Percentiles rank a stretch among this genome's conserved stretches.
Evolutionary conservation across 2,329 filamentous ascomycete species (phyloP).

Genomic region (Colletotrichum eremochloae): DNA sequence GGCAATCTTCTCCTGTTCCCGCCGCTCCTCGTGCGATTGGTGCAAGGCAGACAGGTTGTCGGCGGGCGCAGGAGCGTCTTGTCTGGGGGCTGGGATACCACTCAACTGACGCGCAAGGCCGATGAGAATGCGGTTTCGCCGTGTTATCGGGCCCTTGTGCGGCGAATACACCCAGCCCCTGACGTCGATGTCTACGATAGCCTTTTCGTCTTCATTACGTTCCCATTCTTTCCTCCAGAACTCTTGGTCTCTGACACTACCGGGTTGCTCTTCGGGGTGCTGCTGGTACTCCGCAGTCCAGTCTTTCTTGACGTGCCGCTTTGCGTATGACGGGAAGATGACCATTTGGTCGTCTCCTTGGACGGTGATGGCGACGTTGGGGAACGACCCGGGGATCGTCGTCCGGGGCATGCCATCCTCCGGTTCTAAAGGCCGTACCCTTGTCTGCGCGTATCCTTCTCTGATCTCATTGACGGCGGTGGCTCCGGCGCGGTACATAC

Average conservation of each 20-base stretch:
- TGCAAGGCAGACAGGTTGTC: constrained; percentile 47
- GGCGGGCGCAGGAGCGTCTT: constrained; percentile 45
- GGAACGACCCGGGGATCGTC: constrained; percentile 81
- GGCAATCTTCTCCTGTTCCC: constrained; percentile 75
- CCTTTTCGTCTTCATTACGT: constrained; percentile 82
- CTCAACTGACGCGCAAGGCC: constrained; percentile 89
- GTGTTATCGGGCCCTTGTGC: constrained; percentile 84
- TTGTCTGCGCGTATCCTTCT: constrained; percentile 70
- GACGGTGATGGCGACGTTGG: constrained; percentile 83
- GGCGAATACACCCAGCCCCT: constrained; percentile 95
- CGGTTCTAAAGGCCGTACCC: constrained; percentile 54
- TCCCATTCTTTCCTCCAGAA: constrained; percentile 87
- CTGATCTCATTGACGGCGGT: constrained; percentile 70
- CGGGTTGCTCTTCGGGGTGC: constrained; percentile 52
- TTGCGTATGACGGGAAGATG: constrained; percentile 93
- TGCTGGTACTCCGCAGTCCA: constrained; percentile 50
- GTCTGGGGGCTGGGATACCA: constrained; percentile 80
- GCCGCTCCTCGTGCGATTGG: constrained; percentile 62
- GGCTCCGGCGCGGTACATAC: constrained; percentile 68
- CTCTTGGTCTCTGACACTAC: constrained; percentile 71
- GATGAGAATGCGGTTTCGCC: constrained; percentile 88
- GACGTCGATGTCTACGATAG: constrained; percentile 93
- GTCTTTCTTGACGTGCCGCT: constrained; percentile 72
- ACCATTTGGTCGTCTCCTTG: constrained; percentile 93
- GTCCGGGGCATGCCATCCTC: constrained; percentile 51